A percentile compares a stretch with the other conserved stretches of the same genome.
Conservation (phyloP, 192 early-diverging fungal species). For the Radiomyces spectabilis region DNA sequence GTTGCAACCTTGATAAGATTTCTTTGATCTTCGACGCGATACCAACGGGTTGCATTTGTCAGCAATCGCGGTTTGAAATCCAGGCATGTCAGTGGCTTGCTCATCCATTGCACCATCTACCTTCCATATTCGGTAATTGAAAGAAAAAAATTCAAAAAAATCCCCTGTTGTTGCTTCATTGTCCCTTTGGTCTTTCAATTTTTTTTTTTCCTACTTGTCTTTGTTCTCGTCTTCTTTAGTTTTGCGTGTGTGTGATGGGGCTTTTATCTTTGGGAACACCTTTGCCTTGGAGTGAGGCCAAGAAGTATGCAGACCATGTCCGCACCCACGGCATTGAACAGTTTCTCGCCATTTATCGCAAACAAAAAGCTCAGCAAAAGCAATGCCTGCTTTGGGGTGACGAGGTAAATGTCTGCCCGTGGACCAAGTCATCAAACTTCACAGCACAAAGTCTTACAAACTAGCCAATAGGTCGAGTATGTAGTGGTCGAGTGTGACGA, state of each 20-base stretch:
- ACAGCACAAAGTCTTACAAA: too few relatives aligned
- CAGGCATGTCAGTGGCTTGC: too few relatives aligned
- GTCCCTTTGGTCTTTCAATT: too few relatives aligned
- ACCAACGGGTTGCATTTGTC: too few relatives aligned
- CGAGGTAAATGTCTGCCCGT: constrained; percentile 59
- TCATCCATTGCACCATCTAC: too few relatives aligned
- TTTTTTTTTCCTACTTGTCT: neutral
- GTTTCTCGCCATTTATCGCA: constrained; percentile 82
- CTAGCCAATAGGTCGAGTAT: constrained; percentile 90
- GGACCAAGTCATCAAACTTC: too few relatives aligned
- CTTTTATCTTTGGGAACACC: constrained; percentile 94
- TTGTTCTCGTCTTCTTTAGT: neutral
- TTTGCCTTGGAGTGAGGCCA: constrained; percentile 88
- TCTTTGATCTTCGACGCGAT: too few relatives aligned
- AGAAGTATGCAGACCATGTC: constrained; percentile 78
- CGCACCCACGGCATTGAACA: constrained; percentile 88
- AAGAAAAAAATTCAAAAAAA: too few relatives aligned
- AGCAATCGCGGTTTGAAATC: too few relatives aligned
- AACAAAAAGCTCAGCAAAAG: constrained; percentile 72
- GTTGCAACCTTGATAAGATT: too few relatives aligned
- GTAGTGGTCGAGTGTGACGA: constrained; percentile 81
- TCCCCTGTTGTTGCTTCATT: too few relatives aligned
- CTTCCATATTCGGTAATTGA: too few relatives aligned
- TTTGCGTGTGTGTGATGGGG: constrained; percentile 65
- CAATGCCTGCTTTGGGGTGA: constrained; percentile 92